phyloP scores from a whole-genome alignment of 441 rosid species.

The Metrosideros polymorpha region DNA sequence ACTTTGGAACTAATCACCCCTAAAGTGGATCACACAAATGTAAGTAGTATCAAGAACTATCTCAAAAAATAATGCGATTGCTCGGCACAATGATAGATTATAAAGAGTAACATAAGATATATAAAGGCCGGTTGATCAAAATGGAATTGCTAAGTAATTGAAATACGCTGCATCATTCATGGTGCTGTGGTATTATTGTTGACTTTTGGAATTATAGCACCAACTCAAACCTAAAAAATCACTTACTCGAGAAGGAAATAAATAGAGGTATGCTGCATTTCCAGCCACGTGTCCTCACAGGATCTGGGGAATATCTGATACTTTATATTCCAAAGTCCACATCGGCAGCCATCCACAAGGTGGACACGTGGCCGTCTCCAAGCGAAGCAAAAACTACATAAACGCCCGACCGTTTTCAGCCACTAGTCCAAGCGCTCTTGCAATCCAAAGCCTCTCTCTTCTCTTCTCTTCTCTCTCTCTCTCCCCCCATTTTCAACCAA shows the following conservation, averaged over 20 bases:
- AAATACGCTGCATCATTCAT: too few species aligned
- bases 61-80: background rate
- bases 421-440: background rate
- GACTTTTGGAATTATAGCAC: background rate
- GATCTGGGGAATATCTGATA: background rate
- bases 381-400: background rate
- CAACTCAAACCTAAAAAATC: background rate
- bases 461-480: background rate
- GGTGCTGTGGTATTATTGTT: too few species aligned
- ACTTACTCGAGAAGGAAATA: background rate
- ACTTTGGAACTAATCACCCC: too few species aligned
- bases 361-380: background rate
- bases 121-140: background rate
- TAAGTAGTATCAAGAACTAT: background rate
- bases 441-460: background rate
- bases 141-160: background rate
- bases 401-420: background rate
- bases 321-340: background rate
- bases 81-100: background rate
- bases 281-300: background rate
- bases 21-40: background rate
- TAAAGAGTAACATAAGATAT: background rate
- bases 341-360: background rate
- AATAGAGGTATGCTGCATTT: background rate
- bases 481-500: background rate